phyloP scores from a whole-genome alignment of 805 yeast species.

The Metschnikowia henanensis region DNA sequence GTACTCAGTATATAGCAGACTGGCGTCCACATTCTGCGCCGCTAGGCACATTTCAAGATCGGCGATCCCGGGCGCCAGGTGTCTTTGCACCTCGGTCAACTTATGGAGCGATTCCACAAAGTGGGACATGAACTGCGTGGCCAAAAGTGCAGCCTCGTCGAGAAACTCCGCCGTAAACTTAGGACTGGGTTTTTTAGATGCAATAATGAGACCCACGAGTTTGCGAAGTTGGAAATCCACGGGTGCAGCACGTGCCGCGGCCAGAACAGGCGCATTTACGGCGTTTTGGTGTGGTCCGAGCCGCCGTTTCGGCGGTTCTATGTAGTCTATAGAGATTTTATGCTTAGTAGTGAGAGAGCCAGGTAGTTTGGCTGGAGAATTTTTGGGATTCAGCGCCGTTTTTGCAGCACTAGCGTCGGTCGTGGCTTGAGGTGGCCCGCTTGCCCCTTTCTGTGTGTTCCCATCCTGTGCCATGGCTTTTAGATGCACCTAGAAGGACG shows the following conservation, averaged over 20 bases:
- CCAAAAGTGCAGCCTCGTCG: constrained; percentile 28
- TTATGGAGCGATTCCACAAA: constrained; percentile 46
- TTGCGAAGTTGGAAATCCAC: constrained; percentile 31
- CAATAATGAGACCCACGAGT: constrained; percentile 26
- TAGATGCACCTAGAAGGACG: too few relatives aligned
- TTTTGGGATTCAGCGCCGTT: not conserved
- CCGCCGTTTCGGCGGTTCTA: constrained; percentile 12
- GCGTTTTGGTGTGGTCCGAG: constrained; percentile 7
- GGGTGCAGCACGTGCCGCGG: constrained; percentile 12
- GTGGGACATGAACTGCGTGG: constrained; percentile 32
- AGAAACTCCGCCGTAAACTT: constrained; percentile 29
- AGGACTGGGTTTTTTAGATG: constrained; percentile 19
- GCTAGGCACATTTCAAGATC: constrained; percentile 50
- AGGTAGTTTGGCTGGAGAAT: not conserved
- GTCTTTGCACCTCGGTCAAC: constrained; percentile 58
- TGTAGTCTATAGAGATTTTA: constrained; percentile 14
- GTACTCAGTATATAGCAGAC: constrained; percentile 41
- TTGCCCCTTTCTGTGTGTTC: not conserved
- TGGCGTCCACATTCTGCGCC: constrained; percentile 41
- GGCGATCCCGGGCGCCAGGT: constrained; percentile 50
- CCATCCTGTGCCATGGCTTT: not conserved
- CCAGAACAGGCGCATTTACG: constrained; percentile 5
- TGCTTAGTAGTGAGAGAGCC: too few relatives aligned
- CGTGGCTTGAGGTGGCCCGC: not conserved
- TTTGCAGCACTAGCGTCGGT: not conserved